Base-by-base conservation (phyloP, 2,329 filamentous ascomycete genomes). In the Pleomassaria siparia region DNA sequence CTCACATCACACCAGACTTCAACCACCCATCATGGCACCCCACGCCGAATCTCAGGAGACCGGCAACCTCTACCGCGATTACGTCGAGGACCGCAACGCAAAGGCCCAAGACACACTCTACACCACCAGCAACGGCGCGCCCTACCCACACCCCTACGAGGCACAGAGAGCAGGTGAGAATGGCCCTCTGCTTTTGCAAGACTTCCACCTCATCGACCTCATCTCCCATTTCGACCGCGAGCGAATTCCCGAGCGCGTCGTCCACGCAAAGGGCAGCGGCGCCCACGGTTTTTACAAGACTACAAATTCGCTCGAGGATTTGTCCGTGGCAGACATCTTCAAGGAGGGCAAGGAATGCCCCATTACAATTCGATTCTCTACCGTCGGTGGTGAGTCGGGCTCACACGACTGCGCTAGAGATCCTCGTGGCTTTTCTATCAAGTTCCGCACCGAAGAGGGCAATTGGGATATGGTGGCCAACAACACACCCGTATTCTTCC, bases 401-500 rank as follows among this genome's bases (percentile, higher is more conserved):
- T 88, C 84, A 3, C 78, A 86, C 47, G 87, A 90, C 60, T 84
- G 81, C 54, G 86, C 85, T 25, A 82, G 87, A 49, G 87, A 91
- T 56, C 86, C 86, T 9, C 77, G 86, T 60, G 87, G 87, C 0
- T 89, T 90, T 60, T 79, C 85, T 1, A 76, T 88, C 54, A 90
- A 89, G 72, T 86, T 90, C 71, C 79, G 84, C 29, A 89, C 86
- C 0, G 81, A 85, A 15, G 82, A 89, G 58, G 86, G 86, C n/a
- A 88, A 88, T 58, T 87, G 81, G 79, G 85, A 88, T 60, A 76
- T 85, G 67, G 85, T 89, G 7, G 82, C 81, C 51, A 88, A 88
- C 74, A 89, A 89, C 64, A 88, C 84, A 0, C 86, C 86, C 0
- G 81, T 88, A 2, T 90, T 89, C 76, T 89, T 90, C 71, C 63